A percentile compares a stretch with the other conserved stretches of the same genome.
Conservation (phyloP, 371 early-diverging fungal species). For the Zopfochytrium polystomum region DNA sequence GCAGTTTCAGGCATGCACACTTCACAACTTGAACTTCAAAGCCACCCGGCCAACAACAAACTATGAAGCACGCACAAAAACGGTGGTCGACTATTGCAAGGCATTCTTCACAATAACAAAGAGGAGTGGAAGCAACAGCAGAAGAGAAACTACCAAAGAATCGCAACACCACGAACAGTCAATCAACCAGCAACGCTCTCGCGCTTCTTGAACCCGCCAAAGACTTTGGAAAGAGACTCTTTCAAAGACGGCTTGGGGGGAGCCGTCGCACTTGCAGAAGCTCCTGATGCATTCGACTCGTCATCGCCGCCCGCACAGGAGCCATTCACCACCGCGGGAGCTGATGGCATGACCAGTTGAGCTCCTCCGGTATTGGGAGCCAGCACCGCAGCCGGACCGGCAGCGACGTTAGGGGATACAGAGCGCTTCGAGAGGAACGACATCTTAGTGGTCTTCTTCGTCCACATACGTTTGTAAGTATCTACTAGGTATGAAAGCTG, state of each 20-base stretch:
- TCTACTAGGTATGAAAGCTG: conserved; percentile 55
- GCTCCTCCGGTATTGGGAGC: background rate
- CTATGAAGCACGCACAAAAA: too few species aligned
- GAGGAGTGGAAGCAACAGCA: too few species aligned
- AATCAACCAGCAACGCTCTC: too few species aligned
- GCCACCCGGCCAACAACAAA: too few species aligned
- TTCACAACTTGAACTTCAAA: too few species aligned
- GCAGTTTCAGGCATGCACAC: too few species aligned
- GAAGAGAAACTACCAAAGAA: too few species aligned
- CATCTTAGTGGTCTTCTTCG: conserved; percentile 12
- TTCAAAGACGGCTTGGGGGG: background rate
- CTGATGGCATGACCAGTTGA: background rate
- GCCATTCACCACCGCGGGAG: background rate
- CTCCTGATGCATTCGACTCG: background rate
- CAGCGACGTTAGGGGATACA: background rate
- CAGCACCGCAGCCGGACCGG: background rate
- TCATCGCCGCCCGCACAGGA: background rate
- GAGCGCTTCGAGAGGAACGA: background rate
- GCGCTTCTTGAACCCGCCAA: background rate
- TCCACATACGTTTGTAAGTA: conserved; percentile 34
- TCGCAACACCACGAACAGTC: too few species aligned
- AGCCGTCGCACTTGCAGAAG: background rate
- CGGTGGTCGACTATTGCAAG: too few species aligned
- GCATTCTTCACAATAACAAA: too few species aligned
- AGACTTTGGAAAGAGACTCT: background rate